Percentiles rank a stretch among this genome's conserved stretches.
These are phyloP conservation scores for Cystofilobasidium bisporidii DNA, from an alignment of 768 basidiomycete genomes.

Conservation along the genomic window DNA sequence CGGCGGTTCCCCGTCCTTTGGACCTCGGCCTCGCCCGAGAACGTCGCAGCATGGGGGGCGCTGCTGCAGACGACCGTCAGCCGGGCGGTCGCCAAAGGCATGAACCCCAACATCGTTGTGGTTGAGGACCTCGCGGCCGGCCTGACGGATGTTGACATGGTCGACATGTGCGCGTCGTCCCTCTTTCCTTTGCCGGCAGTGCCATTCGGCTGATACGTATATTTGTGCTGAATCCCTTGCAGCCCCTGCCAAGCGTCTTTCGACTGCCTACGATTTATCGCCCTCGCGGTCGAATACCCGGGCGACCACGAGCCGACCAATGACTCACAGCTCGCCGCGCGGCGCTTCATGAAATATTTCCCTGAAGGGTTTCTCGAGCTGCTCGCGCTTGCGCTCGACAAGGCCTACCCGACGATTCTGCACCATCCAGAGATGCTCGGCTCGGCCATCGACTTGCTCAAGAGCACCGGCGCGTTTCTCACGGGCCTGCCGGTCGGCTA, in stretches of 20 bases:
- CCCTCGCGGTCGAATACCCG: constrained; percentile 12
- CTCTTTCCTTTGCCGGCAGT: no score
- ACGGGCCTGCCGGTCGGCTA: constrained; percentile 20
- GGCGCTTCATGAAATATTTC: constrained; percentile 20
- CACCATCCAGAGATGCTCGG: constrained; percentile 9
- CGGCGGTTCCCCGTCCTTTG: constrained; percentile 20
- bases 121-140: constrained; percentile 25
- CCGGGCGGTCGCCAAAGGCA: constrained; percentile 17
- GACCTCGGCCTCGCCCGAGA: constrained; percentile 8
- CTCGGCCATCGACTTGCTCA: constrained; percentile 6
- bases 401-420: constrained; percentile 8
- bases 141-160: constrained; percentile 23
- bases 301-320: constrained; percentile 18
- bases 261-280: constrained; percentile 16
- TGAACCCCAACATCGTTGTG: constrained; percentile 24
- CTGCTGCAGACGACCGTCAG: constrained; percentile 22
- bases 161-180: constrained; percentile 15
- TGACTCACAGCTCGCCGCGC: constrained; percentile 18
- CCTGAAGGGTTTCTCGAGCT: constrained; percentile 22
- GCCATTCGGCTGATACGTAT: no score
- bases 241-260: constrained; percentile 16
- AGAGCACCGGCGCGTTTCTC: constrained; percentile 9
- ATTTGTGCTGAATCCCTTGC: background rate
- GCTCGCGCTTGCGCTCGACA: constrained; percentile 9
- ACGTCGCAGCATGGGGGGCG: constrained; percentile 8